A percentile compares a stretch with the other conserved stretches of the same genome.
Evolutionary conservation across 2,329 filamentous ascomycete genomes (phyloP).

Genomic region (Neophaeococcomyces mojaviensis): DNA sequence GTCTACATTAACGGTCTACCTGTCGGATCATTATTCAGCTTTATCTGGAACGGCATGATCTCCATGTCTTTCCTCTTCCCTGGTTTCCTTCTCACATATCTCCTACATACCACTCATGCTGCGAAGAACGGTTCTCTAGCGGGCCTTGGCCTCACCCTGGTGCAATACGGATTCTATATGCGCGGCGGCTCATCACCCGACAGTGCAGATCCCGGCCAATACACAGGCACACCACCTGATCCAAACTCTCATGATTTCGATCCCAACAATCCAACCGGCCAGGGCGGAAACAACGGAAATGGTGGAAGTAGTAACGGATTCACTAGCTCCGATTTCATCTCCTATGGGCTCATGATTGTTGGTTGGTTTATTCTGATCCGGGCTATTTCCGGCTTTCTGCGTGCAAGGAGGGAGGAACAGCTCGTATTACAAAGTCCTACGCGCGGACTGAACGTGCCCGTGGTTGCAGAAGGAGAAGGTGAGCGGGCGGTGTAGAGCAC

Average conservation of each 20-base stretch:
- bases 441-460: conserved; percentile 70
- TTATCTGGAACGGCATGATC: conserved; percentile 77
- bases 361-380: conserved; percentile 97
- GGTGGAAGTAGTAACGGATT: conserved; percentile 14
- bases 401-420: conserved; percentile 82
- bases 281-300: conserved; percentile 17
- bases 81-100: conserved; percentile 94
- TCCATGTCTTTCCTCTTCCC: conserved; percentile 95
- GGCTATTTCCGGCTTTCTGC: conserved; percentile 83
- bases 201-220: conserved; percentile 38
- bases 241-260: conserved; percentile 89
- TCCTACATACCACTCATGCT: conserved; percentile 93
- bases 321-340: conserved; percentile 62
- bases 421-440: conserved; percentile 89
- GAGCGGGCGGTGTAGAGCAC: conserved; percentile 62
- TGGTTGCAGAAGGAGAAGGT: conserved; percentile 80
- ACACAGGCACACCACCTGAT: conserved; percentile 61
- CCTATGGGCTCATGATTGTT: conserved; percentile 90
- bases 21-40: conserved; percentile 77
- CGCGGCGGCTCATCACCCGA: conserved; percentile 51
- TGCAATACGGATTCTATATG: conserved; percentile 97
- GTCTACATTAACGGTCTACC: conserved; percentile 96
- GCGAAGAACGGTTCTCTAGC: conserved; percentile 96
- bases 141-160: conserved; percentile 86
- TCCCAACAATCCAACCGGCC: conserved; percentile 52